phyloP scores from a whole-genome alignment of 2,329 filamentous ascomycete species.

The Curvularia lunata region DNA sequence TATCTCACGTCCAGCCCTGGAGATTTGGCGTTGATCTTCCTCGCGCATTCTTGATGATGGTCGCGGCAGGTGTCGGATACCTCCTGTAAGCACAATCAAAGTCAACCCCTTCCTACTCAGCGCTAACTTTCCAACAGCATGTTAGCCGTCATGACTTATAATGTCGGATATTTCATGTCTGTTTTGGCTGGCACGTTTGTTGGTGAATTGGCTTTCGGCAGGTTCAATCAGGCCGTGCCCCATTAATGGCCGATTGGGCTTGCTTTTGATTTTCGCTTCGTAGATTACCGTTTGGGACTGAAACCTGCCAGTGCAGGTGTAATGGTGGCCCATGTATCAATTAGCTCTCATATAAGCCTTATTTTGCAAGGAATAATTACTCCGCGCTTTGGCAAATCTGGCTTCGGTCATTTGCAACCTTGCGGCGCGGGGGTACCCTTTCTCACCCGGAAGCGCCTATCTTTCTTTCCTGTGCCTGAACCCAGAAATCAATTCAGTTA shows the following conservation, averaged over 20 bases:
- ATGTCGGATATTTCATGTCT: conserved; percentile 83
- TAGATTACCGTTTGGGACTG: neutral
- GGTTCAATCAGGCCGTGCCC: conserved; percentile 59
- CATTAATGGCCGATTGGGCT: conserved; percentile 1
- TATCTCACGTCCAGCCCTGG: conserved; percentile 69
- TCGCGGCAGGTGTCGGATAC: conserved; percentile 80
- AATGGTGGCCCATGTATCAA: neutral
- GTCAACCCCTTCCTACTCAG: neutral
- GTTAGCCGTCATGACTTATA: conserved; percentile 90
- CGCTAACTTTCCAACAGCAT: conserved; percentile 64
- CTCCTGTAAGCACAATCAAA: conserved; percentile 70
- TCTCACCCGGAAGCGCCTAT: neutral
- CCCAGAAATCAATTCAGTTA: neutral
- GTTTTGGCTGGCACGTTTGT: conserved; percentile 80
- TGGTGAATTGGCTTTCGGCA: conserved; percentile 81
- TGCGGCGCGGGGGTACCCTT: neutral
- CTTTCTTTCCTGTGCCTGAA: neutral
- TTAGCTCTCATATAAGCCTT: neutral
- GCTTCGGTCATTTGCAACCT: neutral
- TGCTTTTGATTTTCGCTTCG: neutral
- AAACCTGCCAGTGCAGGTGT: neutral
- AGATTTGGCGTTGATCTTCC: conserved; percentile 80
- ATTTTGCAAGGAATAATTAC: neutral
- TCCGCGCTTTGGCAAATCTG: neutral
- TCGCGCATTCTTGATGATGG: conserved; percentile 71